A percentile compares a stretch with the other conserved stretches of the same genome.
Conservation (phyloP, 371 early-diverging fungal species). For the Mucor irregularis region DNA sequence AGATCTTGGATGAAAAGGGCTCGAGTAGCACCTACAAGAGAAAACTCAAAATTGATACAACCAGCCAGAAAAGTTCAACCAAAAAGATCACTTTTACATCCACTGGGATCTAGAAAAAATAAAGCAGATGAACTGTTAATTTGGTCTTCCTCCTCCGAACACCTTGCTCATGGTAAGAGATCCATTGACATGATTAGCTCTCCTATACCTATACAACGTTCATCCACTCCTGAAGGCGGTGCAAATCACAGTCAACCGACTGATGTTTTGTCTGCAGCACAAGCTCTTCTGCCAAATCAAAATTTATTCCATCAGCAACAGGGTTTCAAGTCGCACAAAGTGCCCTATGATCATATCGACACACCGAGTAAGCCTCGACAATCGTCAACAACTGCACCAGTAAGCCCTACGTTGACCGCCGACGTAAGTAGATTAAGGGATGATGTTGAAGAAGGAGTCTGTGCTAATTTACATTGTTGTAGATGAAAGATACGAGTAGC, state of each 20-base stretch:
- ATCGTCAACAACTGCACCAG: too few species aligned
- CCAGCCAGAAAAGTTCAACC: constrained; percentile 1
- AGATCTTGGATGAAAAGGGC: constrained; percentile 36
- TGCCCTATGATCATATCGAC: constrained; percentile 44
- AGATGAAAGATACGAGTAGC: constrained; percentile 13
- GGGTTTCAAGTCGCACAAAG: neutral
- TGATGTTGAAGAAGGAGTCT: neutral
- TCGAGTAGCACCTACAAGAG: constrained; percentile 10
- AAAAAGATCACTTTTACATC: constrained; percentile 21
- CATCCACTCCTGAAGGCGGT: neutral
- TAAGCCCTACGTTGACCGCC: neutral
- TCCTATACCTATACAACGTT: neutral
- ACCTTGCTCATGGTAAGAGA: constrained; percentile 2
- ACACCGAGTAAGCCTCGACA: constrained; percentile 31
- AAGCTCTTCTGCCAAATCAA: constrained; percentile 35
- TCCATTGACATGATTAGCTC: constrained; percentile 12
- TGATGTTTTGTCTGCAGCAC: constrained; percentile 40
- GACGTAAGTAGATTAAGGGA: constrained; percentile 4
- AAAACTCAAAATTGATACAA: constrained; percentile 13
- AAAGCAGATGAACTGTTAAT: constrained; percentile 7
- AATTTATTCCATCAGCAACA: neutral
- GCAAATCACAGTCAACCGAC: constrained; percentile 10
- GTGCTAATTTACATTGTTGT: neutral
- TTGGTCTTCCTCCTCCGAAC: constrained; percentile 13
- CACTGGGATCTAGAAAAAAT: constrained; percentile 15